phyloP scores from a whole-genome alignment of 2,329 filamentous ascomycete species.

The Kalmusia sp. region DNA sequence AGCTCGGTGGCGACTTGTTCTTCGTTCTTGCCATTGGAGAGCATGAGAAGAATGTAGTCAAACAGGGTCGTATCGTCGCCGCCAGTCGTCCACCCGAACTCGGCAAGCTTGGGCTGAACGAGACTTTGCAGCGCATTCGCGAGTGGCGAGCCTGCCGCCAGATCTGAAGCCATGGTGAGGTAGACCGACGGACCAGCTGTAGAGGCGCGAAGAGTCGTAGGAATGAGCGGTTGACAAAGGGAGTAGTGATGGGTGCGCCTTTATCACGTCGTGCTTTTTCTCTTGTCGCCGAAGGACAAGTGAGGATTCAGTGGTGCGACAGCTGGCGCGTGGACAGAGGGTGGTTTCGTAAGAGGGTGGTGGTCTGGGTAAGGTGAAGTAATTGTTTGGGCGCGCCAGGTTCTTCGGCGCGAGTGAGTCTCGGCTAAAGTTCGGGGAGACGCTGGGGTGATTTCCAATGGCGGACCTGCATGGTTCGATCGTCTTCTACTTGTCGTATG shows the following conservation, averaged over 20 bases:
- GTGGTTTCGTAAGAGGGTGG: conserved; percentile 3
- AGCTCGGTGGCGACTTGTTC: conserved; percentile 89
- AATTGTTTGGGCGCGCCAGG: conserved; percentile 11
- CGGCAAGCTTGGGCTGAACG: conserved; percentile 89
- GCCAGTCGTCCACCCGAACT: conserved; percentile 89
- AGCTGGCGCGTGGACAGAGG: conserved; percentile 16
- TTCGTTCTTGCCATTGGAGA: conserved; percentile 92
- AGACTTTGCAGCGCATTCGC: conserved; percentile 81
- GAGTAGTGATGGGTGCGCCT: conserved; percentile 31
- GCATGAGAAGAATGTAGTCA: conserved; percentile 97
- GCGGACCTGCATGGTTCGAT: not conserved
- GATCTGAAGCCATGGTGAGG: conserved; percentile 74
- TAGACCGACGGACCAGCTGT: conserved; percentile 9
- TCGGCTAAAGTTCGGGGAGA: no score
- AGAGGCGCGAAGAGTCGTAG: conserved; percentile 23
- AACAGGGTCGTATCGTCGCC: conserved; percentile 82
- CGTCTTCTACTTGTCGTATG: not conserved
- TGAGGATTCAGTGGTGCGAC: conserved; percentile 11
- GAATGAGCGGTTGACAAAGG: conserved; percentile 26
- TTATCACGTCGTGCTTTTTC: conserved; percentile 22
- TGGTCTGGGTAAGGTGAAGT: conserved; percentile 1
- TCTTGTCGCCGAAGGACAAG: conserved; percentile 15
- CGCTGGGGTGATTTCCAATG: no score
- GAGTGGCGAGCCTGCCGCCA: conserved; percentile 79
- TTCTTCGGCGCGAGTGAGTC: not conserved